These are phyloP conservation scores for Ceriops decandra DNA, from an alignment of 345 rosid genomes.

Conservation along the genomic window DNA sequence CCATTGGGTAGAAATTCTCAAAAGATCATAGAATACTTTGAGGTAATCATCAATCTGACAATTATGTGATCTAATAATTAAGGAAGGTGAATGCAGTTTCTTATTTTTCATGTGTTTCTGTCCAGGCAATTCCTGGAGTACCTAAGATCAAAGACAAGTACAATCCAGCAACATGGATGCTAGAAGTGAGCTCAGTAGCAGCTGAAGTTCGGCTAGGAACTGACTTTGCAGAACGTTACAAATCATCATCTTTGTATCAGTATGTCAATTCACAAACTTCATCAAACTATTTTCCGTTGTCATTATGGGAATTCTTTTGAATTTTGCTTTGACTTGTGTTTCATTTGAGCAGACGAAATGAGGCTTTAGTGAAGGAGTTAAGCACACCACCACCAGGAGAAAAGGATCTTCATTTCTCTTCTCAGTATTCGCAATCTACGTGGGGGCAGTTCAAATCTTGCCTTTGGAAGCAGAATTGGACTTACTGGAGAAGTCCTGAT, in stretches of 20 bases:
- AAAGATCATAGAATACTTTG: constrained; percentile 65
- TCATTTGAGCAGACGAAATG: constrained; percentile 20
- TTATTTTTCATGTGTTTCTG: background rate
- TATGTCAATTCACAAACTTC: constrained; percentile 27
- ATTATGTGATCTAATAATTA: background rate
- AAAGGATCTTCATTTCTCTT: constrained; percentile 27
- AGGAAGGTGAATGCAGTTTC: background rate
- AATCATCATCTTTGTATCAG: constrained; percentile 50
- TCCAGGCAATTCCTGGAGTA: constrained; percentile 59
- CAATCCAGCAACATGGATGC: constrained; percentile 91
- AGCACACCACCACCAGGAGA: constrained; percentile 34
- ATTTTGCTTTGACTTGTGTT: background rate
- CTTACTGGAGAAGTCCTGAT: constrained; percentile 47
- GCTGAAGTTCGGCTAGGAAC: constrained; percentile 58
- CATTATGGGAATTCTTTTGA: background rate
- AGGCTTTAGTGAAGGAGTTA: constrained; percentile 28
- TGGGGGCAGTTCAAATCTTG: constrained; percentile 44
- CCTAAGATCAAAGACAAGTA: constrained; percentile 60
- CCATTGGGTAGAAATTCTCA: constrained; percentile 64
- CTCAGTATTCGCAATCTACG: constrained; percentile 29
- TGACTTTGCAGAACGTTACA: constrained; percentile 71
- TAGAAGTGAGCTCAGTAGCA: constrained; percentile 78
- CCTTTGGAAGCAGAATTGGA: constrained; percentile 43
- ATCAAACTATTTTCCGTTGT: background rate
- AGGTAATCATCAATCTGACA: constrained; percentile 35